Conservation (phyloP, 2,329 filamentous ascomycete genomes). For the Mollisiaceae sp. region DNA sequence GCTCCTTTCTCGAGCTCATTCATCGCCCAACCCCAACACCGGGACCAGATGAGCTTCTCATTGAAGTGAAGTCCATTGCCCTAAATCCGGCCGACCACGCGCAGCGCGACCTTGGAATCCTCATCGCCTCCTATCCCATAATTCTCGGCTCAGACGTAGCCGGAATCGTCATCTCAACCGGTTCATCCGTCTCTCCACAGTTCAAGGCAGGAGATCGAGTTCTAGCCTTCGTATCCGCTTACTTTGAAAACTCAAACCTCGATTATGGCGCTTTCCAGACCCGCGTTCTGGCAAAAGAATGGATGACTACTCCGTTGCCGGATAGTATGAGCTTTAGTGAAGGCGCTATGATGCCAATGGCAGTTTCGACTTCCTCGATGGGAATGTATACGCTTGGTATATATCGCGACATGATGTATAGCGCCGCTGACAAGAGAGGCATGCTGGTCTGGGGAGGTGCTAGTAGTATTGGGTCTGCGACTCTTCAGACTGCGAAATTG, state of each 20-base stretch:
- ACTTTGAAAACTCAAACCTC: neutral
- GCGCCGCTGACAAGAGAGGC: constrained; percentile 18
- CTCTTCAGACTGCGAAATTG: constrained; percentile 49
- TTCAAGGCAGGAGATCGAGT: constrained; percentile 32
- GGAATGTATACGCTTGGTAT: constrained; percentile 39
- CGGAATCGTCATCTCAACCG: neutral
- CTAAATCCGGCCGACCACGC: constrained; percentile 13
- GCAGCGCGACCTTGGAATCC: neutral
- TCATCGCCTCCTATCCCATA: neutral
- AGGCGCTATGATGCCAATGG: constrained; percentile 44
- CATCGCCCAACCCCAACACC: constrained; percentile 13
- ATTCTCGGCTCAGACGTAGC: constrained; percentile 9
- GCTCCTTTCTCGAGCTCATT: constrained; percentile 5
- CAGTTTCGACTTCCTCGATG: constrained; percentile 42
- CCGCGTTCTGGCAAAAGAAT: constrained; percentile 35
- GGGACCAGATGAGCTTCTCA: constrained; percentile 15
- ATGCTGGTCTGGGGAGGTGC: constrained; percentile 39
- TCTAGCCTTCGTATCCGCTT: constrained; percentile 40
- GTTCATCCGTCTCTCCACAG: neutral
- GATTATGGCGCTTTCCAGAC: constrained; percentile 42
- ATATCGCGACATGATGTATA: constrained; percentile 14
- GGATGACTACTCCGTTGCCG: constrained; percentile 37
- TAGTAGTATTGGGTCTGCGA: constrained; percentile 36
- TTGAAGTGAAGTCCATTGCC: constrained; percentile 15
- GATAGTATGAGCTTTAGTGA: constrained; percentile 40